A percentile compares a stretch with the other conserved stretches of the same genome.
Conservation (phyloP, 306 rosid genomes). For the Rosa rugosa region DNA sequence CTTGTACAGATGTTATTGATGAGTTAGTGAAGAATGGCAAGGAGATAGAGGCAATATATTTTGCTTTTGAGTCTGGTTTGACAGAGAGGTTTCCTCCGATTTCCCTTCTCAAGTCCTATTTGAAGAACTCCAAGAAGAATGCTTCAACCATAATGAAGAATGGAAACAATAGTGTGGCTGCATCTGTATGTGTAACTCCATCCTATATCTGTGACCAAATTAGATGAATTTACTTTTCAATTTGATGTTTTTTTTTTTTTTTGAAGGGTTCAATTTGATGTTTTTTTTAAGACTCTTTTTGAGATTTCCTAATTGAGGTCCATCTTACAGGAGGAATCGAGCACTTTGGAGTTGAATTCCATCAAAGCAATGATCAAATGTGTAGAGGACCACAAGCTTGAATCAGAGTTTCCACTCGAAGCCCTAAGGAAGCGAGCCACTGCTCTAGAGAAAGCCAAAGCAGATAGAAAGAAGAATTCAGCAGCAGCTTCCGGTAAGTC, state of each 20-base stretch:
- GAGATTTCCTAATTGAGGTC: constrained; percentile 22
- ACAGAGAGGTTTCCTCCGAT: constrained; percentile 62
- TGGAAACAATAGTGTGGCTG: constrained; percentile 57
- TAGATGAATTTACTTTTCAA: constrained; percentile 6
- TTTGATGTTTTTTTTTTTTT: background rate
- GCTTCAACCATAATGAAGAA: constrained; percentile 36
- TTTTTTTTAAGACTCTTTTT: constrained; percentile 2
- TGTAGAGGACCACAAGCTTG: constrained; percentile 84
- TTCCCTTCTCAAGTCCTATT: constrained; percentile 59
- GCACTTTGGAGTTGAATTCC: constrained; percentile 57
- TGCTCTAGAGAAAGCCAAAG: constrained; percentile 54
- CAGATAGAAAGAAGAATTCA: constrained; percentile 63
- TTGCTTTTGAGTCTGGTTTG: constrained; percentile 82
- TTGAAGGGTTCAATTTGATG: background rate
- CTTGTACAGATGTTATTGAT: constrained; percentile 66
- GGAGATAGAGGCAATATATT: constrained; percentile 82
- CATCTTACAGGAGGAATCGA: constrained; percentile 62
- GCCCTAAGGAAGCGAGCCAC: constrained; percentile 51
- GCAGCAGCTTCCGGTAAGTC: constrained; percentile 39
- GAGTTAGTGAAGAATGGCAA: constrained; percentile 66
- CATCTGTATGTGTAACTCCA: constrained; percentile 43
- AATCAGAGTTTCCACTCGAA: constrained; percentile 62
- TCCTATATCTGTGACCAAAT: constrained; percentile 14
- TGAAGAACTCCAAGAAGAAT: constrained; percentile 55
- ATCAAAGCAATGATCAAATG: constrained; percentile 67